Evolutionary conservation across 2,329 filamentous ascomycete species (phyloP), one percentile per base, ranked within the genome.

Genomic region (Trichoderma koningii): DNA sequence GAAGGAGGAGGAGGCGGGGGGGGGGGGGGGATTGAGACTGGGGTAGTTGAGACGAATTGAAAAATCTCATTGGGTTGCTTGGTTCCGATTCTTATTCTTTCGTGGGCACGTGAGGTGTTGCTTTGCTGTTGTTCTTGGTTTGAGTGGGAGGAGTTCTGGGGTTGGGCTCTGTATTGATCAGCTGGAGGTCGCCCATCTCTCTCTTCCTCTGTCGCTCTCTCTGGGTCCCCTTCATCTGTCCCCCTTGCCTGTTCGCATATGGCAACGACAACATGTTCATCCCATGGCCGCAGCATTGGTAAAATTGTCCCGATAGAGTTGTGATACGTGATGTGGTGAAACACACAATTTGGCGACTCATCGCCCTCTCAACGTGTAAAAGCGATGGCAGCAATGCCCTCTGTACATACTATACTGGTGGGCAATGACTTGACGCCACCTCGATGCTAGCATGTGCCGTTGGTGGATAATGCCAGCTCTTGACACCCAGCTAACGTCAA

Each of bases 101-200:
- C 30, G 21, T 34, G 59, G 23, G 50, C 60, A 63, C 60, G 50
- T 55, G 60, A 55, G 50, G 50, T 34, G 51, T 62, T 62, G 53
- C 59, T 47, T 47, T 63, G 41, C 26, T 26, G 34, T 28, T 9
- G 1, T 34, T n/a, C 4, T 48, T 14, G 5, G 7, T 48, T 2
- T 45, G n/a, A 19, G 4, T 19, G 19, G 5, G 42, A 28, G 41
- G 17, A 21, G 28, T 12, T 30, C 15, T n/a, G 38, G 57, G 48
- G 48, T 42, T 34, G 34, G 59, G 23, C 14, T 60, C 26, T 63
- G 6, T 41, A 41, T 47, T 55, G 60, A 42, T 63, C 50, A 42
- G 60, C 42, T 21, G 19, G n/a, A 52, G 6, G 21, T 38, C 44
- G 21, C 0, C 7, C 10, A 0, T 10, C 38, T 9, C 2, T 41